Evolutionary conservation across 1,284 basidiomycete species (phyloP), one percentile per base, ranked within the genome.

Genomic region (Pseudozyma tsukubaensis): DNA sequence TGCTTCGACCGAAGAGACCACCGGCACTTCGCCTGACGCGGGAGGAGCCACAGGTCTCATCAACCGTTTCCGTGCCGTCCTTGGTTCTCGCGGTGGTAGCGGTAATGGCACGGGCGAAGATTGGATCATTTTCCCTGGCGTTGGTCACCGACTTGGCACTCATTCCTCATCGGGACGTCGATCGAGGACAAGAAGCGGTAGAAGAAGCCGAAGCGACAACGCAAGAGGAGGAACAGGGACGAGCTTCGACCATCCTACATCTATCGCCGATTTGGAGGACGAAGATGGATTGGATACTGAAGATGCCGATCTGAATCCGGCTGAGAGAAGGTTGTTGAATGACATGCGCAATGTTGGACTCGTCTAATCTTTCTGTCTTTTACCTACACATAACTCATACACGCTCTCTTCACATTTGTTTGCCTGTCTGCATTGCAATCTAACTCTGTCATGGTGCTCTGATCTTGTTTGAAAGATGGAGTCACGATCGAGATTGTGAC

Each of bases 61-160:
- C 11, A 56, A 69, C 12, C 51, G 72, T 0, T 67, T 78, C 34
- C 50, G 72, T 6, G 39, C 62, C 5, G 60, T 66, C 12, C 61
- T 79, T 32, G 35, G 59, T 19, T 29, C 52, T 9, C 51, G 61
- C 9, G 47, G 34, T 40, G 39, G 52, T 4, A 52, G 34, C 13
- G 43, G 60, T 14, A 55, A 40, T 14, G 45, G 59, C 3, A 55
- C 36, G 14, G 79, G 73, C 11, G 80, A 82, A 48, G 80, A 82
- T 39, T 82, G 80, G 80, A 39, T 80, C 44, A 44, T 82, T 16
- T 82, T 80, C 21, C 80, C 80, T 4, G 80, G 78, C 10, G 51
- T 68, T 37, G 72, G 76, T 1, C 59, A 61, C 5, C 50, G 72
- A 4, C 40, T 72, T 13, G 67, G 60, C 10, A n/a, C 45, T n/a